Evolutionary conservation across 805 yeast species (phyloP).

Genomic region (Lipomyces lipofer): DNA sequence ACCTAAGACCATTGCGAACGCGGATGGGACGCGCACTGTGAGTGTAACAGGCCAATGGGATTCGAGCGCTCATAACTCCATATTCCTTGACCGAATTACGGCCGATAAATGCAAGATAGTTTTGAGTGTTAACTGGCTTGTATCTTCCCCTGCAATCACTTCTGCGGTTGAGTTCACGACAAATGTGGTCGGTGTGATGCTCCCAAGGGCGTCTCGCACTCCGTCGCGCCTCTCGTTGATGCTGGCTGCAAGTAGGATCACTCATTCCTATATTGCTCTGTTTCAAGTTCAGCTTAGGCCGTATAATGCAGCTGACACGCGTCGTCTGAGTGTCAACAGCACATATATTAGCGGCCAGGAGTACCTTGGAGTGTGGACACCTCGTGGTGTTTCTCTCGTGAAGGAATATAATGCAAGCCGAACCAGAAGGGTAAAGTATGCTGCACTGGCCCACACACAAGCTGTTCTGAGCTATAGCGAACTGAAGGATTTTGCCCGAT

Average conservation of each 20-base stretch:
- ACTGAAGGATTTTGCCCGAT: background rate
- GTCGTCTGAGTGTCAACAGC: conserved; percentile 9
- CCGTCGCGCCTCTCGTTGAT: conserved; percentile 23
- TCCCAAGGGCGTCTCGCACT: conserved; percentile 13
- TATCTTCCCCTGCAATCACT: conserved; percentile 21
- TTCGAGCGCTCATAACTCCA: conserved; percentile 30
- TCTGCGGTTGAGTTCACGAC: conserved; percentile 24
- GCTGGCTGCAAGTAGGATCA: conserved; percentile 10
- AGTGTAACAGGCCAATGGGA: conserved; percentile 32
- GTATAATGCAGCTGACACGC: conserved; percentile 11
- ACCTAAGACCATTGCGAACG: conserved; percentile 27
- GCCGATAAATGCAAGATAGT: conserved; percentile 21
- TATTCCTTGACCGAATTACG: conserved; percentile 26
- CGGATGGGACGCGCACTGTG: conserved; percentile 32
- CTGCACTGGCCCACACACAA: conserved; percentile 12
- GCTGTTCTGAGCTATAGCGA: conserved; percentile 5
- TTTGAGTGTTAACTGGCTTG: conserved; percentile 27
- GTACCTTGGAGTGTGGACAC: conserved; percentile 25
- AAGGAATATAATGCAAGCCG: conserved; percentile 8
- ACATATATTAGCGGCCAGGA: conserved; percentile 27
- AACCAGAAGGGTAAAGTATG: background rate
- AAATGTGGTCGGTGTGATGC: conserved; percentile 21
- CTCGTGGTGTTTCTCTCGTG: conserved; percentile 22
- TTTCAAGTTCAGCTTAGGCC: conserved; percentile 23
- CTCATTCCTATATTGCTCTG: conserved; percentile 21